These are phyloP conservation scores for Luzula sylvatica DNA, from an alignment of 176 grass and related monocot genomes.

Conservation along the genomic window DNA sequence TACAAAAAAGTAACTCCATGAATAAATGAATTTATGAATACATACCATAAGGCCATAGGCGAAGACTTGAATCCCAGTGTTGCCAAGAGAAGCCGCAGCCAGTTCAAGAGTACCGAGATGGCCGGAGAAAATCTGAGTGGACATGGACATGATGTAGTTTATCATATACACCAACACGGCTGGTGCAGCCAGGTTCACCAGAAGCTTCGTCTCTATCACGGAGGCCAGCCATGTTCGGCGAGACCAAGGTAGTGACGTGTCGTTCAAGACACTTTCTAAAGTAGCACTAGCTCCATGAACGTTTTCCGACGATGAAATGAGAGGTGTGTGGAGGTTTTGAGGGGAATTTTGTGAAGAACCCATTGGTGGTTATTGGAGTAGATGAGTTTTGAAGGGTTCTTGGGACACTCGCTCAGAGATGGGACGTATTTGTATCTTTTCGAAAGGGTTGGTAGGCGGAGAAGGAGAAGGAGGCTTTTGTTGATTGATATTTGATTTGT, in stretches of 20 bases:
- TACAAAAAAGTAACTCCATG: too few relatives aligned
- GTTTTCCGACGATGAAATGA: neutral
- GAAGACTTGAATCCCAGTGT: constrained; percentile 33
- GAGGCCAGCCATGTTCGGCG: constrained; percentile 20
- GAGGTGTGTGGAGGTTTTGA: constrained; percentile 9
- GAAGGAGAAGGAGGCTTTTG: too few relatives aligned
- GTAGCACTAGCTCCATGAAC: constrained; percentile 6
- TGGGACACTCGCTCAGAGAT: neutral
- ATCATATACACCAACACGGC: constrained; percentile 44
- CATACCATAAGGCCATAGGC: constrained; percentile 40
- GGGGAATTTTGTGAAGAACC: neutral
- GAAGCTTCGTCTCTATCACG: constrained; percentile 30
- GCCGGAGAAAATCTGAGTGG: constrained; percentile 39
- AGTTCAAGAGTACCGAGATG: constrained; percentile 38
- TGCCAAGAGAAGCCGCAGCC: constrained; percentile 37
- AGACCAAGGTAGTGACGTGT: constrained; percentile 24
- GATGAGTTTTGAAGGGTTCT: neutral
- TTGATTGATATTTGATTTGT: too few relatives aligned
- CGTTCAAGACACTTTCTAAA: constrained; percentile 49
- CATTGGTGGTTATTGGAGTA: neutral
- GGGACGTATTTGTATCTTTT: neutral
- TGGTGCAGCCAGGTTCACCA: constrained; percentile 32
- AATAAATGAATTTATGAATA: neutral
- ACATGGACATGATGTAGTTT: constrained; percentile 37
- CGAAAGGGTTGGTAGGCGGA: too few relatives aligned